Conservation (phyloP, 2,329 filamentous ascomycete species). For the Venturia aucupariae region DNA sequence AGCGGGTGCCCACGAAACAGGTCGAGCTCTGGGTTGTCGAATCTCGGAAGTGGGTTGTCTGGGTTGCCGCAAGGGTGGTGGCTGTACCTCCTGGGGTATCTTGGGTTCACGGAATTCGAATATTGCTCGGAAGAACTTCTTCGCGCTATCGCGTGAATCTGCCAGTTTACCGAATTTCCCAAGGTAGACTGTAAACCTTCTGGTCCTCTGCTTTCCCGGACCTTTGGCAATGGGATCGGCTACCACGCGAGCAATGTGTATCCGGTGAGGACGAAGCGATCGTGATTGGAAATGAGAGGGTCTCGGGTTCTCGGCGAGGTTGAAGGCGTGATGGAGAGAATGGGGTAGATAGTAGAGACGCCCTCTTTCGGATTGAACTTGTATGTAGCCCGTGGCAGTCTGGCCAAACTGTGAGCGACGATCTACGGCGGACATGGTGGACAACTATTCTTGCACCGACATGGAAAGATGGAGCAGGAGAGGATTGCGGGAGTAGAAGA, state of each 20-base stretch:
- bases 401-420: background rate
- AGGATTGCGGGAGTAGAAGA: background rate
- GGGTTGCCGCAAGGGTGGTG: background rate
- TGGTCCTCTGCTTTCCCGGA: constrained; percentile 12
- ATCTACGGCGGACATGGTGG: background rate
- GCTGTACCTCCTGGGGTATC: background rate
- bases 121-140: constrained; percentile 37
- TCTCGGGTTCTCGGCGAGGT: constrained; percentile 6
- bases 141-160: constrained; percentile 39
- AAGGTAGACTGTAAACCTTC: constrained; percentile 27
- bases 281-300: constrained; percentile 38
- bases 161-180: constrained; percentile 39
- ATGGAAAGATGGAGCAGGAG: background rate
- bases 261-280: constrained; percentile 45
- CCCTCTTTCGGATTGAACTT: constrained; percentile 15
- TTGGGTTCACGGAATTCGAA: constrained; percentile 25
- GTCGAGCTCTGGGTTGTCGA: background rate
- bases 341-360: constrained; percentile 15
- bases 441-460: background rate
- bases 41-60: background rate
- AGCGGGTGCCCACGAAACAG: constrained; percentile 12
- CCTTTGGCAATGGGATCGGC: background rate
- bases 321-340: background rate
- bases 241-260: constrained; percentile 44
- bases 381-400: constrained; percentile 14